Conservation (phyloP, 495 filamentous ascomycete species). For the Penicillium steckii region DNA sequence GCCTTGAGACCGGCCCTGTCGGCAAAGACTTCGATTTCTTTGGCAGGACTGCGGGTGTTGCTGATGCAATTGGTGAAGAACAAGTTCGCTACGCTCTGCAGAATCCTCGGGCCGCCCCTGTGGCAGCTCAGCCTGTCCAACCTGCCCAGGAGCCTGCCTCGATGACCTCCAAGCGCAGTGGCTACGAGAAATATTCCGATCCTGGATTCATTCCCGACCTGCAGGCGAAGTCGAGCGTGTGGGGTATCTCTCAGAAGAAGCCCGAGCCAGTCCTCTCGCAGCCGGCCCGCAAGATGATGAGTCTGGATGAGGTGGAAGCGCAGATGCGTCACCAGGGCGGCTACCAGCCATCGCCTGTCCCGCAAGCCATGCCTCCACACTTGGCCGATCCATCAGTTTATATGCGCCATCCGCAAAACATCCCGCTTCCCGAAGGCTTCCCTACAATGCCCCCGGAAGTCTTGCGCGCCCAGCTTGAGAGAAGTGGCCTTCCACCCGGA, state of each 20-base stretch:
- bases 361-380: conserved; percentile 36
- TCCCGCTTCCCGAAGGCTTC: conserved; percentile 42
- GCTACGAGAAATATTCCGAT: conserved; percentile 86
- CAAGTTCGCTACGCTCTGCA: conserved; percentile 76
- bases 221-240: conserved; percentile 89
- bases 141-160: conserved; percentile 22
- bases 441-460: conserved; percentile 40
- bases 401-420: conserved; percentile 43
- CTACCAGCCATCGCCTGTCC: conserved; percentile 40
- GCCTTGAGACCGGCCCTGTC: conserved; percentile 42
- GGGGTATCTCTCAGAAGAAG: conserved; percentile 72
- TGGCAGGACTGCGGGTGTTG: conserved; percentile 81
- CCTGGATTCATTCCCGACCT: conserved; percentile 77
- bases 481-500: conserved; percentile 42
- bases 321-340: conserved; percentile 77
- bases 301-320: conserved; percentile 94
- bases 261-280: conserved; percentile 25
- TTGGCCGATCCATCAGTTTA: conserved; percentile 29
- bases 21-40: conserved; percentile 98
- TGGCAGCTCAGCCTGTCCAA: conserved; percentile 25
- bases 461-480: conserved; percentile 52
- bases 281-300: conserved; percentile 72
- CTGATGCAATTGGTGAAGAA: conserved; percentile 84
- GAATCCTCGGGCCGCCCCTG: conserved; percentile 47
- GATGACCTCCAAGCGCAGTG: conserved; percentile 57